phyloP scores from a whole-genome alignment of 345 rosid genomes.

The Pistacia atlantica region DNA sequence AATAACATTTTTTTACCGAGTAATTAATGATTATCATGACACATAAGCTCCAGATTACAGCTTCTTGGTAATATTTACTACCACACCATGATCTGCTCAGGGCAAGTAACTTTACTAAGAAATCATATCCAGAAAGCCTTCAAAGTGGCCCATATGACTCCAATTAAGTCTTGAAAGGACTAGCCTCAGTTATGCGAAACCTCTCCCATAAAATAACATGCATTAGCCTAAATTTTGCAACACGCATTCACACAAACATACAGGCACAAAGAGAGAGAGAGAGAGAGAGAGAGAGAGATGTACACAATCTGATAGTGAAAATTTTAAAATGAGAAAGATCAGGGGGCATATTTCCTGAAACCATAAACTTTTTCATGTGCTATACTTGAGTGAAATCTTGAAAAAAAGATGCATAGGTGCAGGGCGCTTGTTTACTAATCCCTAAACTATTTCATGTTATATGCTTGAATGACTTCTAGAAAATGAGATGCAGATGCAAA shows the following conservation, averaged over 20 bases:
- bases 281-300: background rate
- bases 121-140: background rate
- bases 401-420: no score
- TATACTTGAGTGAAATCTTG: no score
- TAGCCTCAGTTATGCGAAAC: background rate
- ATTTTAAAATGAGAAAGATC: no score
- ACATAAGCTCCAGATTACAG: background rate
- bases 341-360: no score
- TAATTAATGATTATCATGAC: background rate
- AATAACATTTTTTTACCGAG: background rate
- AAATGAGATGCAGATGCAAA: no score
- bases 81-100: background rate
- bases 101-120: background rate
- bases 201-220: background rate
- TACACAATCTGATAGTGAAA: no score
- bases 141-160: background rate
- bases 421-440: no score
- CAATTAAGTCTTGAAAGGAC: background rate
- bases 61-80: background rate
- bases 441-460: no score
- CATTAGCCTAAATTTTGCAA: background rate
- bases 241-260: background rate
- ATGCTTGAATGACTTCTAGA: no score
- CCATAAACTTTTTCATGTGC: no score
- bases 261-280: background rate